Conservation (phyloP, 257 asterid species). For the Ehretia macrophylla region DNA sequence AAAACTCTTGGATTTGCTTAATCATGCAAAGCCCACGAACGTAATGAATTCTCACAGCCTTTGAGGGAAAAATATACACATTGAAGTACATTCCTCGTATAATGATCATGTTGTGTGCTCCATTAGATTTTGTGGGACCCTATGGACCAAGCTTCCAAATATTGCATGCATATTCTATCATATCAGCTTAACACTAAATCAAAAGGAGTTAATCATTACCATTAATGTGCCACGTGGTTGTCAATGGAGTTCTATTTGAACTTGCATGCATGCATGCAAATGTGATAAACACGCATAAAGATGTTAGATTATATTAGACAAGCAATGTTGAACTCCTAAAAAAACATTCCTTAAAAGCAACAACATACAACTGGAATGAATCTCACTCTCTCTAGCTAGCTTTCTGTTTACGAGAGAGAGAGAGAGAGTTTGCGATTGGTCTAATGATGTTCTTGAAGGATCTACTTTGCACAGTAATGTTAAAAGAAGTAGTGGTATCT, state of each 20-base stretch:
- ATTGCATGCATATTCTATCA: constrained; percentile 4
- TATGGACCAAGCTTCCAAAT: constrained; percentile 11
- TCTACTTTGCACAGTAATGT: constrained; percentile 17
- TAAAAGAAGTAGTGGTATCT: constrained; percentile 5
- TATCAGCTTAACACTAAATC: constrained; percentile 8
- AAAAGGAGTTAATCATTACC: constrained; percentile 27
- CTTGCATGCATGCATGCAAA: constrained; percentile 28
- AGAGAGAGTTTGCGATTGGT: constrained; percentile 27
- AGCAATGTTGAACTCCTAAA: constrained; percentile 3
- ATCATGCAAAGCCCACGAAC: constrained; percentile 30
- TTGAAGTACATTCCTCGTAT: not conserved
- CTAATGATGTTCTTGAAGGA: constrained; percentile 8
- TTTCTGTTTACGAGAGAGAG: constrained; percentile 5
- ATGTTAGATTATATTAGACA: not conserved
- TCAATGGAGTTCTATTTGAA: constrained; percentile 1
- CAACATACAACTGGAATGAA: constrained; percentile 41
- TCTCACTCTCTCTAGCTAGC: constrained; percentile 23
- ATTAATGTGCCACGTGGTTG: constrained; percentile 26
- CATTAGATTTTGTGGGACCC: constrained; percentile 29
- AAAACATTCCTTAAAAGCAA: constrained; percentile 37
- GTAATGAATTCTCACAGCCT: constrained; percentile 16
- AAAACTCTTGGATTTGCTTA: constrained; percentile 33
- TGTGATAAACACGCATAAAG: constrained; percentile 9
- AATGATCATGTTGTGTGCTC: constrained; percentile 14
- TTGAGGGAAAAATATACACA: constrained; percentile 7